Evolutionary conservation across 2,329 filamentous ascomycete genomes (phyloP), one percentile per base, ranked within the genome.

Genomic region (Scedosporium aurantiacum): DNA sequence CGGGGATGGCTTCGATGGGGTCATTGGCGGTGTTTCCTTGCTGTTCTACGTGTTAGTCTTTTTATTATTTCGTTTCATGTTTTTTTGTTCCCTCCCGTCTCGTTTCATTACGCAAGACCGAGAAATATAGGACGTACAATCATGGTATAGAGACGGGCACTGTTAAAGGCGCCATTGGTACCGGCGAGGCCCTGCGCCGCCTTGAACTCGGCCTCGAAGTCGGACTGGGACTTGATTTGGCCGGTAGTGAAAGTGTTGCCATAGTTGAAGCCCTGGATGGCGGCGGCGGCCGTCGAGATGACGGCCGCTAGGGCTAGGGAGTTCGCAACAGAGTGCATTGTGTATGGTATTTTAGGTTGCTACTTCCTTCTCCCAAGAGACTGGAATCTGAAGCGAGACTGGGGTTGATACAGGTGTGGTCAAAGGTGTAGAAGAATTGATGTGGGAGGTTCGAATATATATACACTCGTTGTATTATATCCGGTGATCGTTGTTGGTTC

Each of bases 111-210:
- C 50, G 18, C 3, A 6, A 55, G 16, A 6, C 14, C 5, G 55
- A 27, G 58, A 18, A 45, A 57, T 60, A 14, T 27, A 37, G 41
- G 21, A 57, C 59, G 67, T 75, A 81, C 78, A 57, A 88, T 79
- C 81, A 84, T 90, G 66, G 88, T 90, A 75, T 88, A 91, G n/a
- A 91, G 78, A 63, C 88, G 84, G 52, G 85, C 87, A 63, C 82
- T 86, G 67, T 76, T 88, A 77, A 88, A 90, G 60, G 68, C 73
- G 55, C 83, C 83, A 23, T 78, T 75, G 60, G 86, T 85, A 54
- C 86, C 86, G 23, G 79, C 76, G 16, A 92, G 83, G 58, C 76
- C 76, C 66, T 84, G 79, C 28, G 88, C 87, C 2, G 80, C 76
- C 65, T 79, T 82, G 80, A 90, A 90, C 74, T 89, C 83, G 68